phyloP scores from a whole-genome alignment of 1,139 yeast genomes.

The Tardiomyces digboiensis region DNA sequence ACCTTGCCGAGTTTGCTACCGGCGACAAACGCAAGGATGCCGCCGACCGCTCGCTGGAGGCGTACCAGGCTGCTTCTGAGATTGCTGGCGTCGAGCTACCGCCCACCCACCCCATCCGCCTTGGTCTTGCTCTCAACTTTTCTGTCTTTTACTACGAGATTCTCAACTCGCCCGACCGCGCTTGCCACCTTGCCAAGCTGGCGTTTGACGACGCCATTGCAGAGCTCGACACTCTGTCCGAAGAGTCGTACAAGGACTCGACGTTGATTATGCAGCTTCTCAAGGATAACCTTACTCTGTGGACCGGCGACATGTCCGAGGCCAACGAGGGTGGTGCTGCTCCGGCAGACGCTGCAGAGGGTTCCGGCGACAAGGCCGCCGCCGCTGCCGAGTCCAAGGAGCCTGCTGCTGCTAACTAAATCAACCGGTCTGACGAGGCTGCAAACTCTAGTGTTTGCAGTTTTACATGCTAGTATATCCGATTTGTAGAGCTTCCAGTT shows the following conservation, averaged over 20 bases:
- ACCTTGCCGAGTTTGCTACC: constrained; percentile 93
- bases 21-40: constrained; percentile 93
- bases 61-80: constrained; percentile 94
- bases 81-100: constrained; percentile 97
- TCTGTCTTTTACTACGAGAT: constrained; percentile 98
- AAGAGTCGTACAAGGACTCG: constrained; percentile 97
- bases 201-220: constrained; percentile 99
- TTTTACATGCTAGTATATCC: no score
- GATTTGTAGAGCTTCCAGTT: no score
- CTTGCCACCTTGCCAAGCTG: constrained; percentile 98
- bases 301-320: constrained; percentile 37
- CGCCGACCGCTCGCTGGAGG: constrained; percentile 89
- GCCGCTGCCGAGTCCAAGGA: constrained; percentile 7
- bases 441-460: no score
- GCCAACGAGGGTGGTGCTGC: constrained; percentile 11
- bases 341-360: constrained; percentile 1
- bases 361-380: no score
- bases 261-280: constrained; percentile 98
- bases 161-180: constrained; percentile 97
- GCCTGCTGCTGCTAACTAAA: constrained; percentile 1
- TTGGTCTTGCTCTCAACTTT: constrained; percentile 96
- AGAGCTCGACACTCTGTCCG: constrained; percentile 94
- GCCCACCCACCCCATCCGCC: constrained; percentile 98
- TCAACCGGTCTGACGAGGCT: no score
- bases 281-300: constrained; percentile 96